Evolutionary conservation across 139 green algal genomes (phyloP).

Genomic region (Picochlorum sp.): DNA sequence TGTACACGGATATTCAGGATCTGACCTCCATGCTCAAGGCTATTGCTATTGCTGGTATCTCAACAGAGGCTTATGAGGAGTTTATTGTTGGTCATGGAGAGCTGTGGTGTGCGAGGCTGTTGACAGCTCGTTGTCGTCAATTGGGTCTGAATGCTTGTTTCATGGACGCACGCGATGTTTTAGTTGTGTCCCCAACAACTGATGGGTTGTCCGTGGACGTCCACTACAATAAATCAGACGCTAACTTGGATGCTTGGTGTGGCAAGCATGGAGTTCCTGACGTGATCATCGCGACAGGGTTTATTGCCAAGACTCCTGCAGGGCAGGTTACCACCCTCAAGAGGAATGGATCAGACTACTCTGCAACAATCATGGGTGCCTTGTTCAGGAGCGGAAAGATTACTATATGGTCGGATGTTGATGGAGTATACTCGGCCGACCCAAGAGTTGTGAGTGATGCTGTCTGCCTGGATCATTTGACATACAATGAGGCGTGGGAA

Average conservation of each 20-base stretch:
- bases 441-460: conserved; percentile 68
- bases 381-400: conserved; percentile 69
- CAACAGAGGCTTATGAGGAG: conserved; percentile 85
- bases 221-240: conserved; percentile 66
- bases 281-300: conserved; percentile 83
- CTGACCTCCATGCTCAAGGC: conserved; percentile 92
- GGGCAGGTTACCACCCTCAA: conserved; percentile 66
- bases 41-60: conserved; percentile 75
- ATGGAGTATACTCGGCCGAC: conserved; percentile 93
- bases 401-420: conserved; percentile 98
- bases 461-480: conserved; percentile 44
- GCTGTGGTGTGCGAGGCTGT: conserved; percentile 90
- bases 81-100: conserved; percentile 97
- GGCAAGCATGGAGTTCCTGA: conserved; percentile 33
- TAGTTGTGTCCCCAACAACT: conserved; percentile 57
- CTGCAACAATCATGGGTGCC: conserved; percentile 85
- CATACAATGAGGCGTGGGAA: conserved; percentile 97
- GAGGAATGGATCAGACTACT: conserved; percentile 91
- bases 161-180: conserved; percentile 90
- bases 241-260: conserved; percentile 55
- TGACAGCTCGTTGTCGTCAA: conserved; percentile 50
- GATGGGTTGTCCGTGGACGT: conserved; percentile 77
- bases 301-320: conserved; percentile 73
- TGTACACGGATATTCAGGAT: conserved; percentile 83
- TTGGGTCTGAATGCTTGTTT: conserved; percentile 53